phyloP scores from a whole-genome alignment of 306 rosid species.

The Vigna angularis region DNA sequence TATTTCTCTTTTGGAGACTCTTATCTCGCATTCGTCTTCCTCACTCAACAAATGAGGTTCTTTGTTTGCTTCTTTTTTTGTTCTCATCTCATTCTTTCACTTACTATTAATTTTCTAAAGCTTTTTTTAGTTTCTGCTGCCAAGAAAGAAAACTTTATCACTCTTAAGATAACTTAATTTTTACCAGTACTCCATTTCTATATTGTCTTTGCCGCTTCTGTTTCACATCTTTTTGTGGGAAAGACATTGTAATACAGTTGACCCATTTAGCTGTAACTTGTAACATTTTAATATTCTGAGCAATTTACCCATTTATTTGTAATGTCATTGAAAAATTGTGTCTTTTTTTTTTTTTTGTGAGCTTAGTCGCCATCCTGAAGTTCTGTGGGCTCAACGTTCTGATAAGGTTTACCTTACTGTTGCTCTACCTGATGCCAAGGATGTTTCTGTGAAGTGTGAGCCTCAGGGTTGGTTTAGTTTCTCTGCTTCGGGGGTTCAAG shows the following conservation, averaged over 20 bases:
- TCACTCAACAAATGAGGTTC: slow-evolving; percentile 28
- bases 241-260: background rate
- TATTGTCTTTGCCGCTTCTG: slow-evolving; percentile 5
- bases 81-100: background rate
- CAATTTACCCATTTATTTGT: slow-evolving; percentile 12
- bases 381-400: slow-evolving; percentile 95
- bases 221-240: slow-evolving; percentile 27
- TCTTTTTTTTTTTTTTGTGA: slow-evolving; percentile 1
- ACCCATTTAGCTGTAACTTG: slow-evolving; percentile 23
- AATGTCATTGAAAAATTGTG: background rate
- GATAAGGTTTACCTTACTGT: slow-evolving; percentile 83
- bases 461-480: slow-evolving; percentile 79
- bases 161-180: slow-evolving; percentile 2
- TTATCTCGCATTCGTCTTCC: background rate
- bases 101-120: background rate
- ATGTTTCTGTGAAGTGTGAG: slow-evolving; percentile 75
- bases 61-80: background rate
- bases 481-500: slow-evolving; percentile 76
- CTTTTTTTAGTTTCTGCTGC: background rate
- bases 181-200: slow-evolving; percentile 24
- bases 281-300: slow-evolving; percentile 12
- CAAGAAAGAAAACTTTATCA: background rate
- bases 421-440: slow-evolving; percentile 86
- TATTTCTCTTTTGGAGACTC: background rate
- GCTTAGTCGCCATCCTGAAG: slow-evolving; percentile 89